These are phyloP conservation scores for Dothistroma pini DNA, from an alignment of 2,329 filamentous ascomycete genomes.

Conservation along the genomic window DNA sequence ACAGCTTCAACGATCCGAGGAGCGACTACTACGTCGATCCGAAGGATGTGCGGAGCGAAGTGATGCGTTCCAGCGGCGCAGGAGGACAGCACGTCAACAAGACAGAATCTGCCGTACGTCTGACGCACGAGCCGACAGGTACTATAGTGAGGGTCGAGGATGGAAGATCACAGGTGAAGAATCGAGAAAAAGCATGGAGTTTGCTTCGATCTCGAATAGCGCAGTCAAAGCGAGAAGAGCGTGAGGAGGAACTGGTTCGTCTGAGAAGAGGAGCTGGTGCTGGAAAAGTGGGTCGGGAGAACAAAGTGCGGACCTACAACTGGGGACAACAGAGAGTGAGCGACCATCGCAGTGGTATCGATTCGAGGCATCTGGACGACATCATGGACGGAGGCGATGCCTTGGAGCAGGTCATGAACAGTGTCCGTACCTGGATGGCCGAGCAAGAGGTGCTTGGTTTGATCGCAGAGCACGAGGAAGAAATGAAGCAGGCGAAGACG, in stretches of 20 bases:
- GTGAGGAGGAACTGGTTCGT: conserved; percentile 73
- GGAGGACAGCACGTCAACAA: conserved; percentile 99
- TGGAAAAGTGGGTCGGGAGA: conserved; percentile 76
- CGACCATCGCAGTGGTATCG: conserved; percentile 78
- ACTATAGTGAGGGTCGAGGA: conserved; percentile 91
- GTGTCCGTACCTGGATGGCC: conserved; percentile 71
- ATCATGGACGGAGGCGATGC: conserved; percentile 73
- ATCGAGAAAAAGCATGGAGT: conserved; percentile 83
- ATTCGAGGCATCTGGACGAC: conserved; percentile 73
- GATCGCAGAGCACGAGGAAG: conserved; percentile 30
- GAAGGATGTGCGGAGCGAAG: conserved; percentile 76
- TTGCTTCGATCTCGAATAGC: conserved; percentile 78
- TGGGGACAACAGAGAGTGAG: conserved; percentile 75
- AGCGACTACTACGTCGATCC: conserved; percentile 90
- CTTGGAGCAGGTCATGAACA: conserved; percentile 72
- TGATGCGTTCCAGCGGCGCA: conserved; percentile 87
- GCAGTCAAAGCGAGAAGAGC: conserved; percentile 71
- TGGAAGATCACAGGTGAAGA: conserved; percentile 81
- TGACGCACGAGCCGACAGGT: conserved; percentile 86
- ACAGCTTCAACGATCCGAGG: conserved; percentile 71
- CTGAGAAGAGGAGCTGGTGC: conserved; percentile 76
- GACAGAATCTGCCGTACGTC: conserved; percentile 89
- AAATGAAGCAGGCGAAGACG: conserved; percentile 13
- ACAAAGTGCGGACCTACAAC: conserved; percentile 95
- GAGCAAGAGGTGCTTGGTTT: conserved; percentile 70